A percentile compares a stretch with the other conserved stretches of the same genome.
phyloP scores from a whole-genome alignment of 768 basidiomycete species.

The Boletus pseudo-olivaceus region DNA sequence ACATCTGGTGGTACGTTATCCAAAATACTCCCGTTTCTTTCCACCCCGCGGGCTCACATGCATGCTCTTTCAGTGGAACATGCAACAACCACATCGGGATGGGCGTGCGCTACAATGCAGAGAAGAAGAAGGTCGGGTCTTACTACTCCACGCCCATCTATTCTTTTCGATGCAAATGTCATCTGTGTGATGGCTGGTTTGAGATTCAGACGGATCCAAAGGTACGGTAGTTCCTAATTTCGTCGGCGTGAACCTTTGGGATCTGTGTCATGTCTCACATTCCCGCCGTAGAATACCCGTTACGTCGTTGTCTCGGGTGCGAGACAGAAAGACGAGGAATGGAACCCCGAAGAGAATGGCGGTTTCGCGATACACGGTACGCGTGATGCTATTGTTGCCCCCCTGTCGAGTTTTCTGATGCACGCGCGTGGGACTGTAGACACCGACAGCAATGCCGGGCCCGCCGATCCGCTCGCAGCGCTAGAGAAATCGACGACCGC shows the following conservation, averaged over 20 bases:
- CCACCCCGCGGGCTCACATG: not conserved
- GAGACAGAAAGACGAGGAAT: conserved; percentile 92
- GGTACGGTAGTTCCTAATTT: conserved; percentile 40
- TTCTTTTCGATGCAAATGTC: conserved; percentile 97
- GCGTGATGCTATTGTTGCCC: conserved; percentile 4
- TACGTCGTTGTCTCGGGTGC: conserved; percentile 93
- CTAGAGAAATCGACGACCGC: conserved; percentile 87
- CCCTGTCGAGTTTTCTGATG: not conserved
- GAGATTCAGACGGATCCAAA: conserved; percentile 97
- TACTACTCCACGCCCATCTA: conserved; percentile 95
- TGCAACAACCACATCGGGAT: conserved; percentile 98
- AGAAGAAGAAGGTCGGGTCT: conserved; percentile 94
- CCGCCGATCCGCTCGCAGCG: conserved; percentile 81
- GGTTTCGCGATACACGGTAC: conserved; percentile 86
- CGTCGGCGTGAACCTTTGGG: not conserved
- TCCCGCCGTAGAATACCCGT: conserved; percentile 70
- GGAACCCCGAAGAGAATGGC: conserved; percentile 96
- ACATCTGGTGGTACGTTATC: conserved; percentile 84
- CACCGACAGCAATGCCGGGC: conserved; percentile 58
- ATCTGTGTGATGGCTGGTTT: conserved; percentile 94
- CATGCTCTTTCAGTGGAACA: conserved; percentile 57
- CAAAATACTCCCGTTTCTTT: too few relatives aligned
- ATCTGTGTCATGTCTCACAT: not conserved
- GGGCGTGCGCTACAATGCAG: conserved; percentile 99
- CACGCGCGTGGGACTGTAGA: conserved; percentile 38